phyloP scores from a whole-genome alignment of 1,284 basidiomycete species.

The Ganoderma lingzhi region DNA sequence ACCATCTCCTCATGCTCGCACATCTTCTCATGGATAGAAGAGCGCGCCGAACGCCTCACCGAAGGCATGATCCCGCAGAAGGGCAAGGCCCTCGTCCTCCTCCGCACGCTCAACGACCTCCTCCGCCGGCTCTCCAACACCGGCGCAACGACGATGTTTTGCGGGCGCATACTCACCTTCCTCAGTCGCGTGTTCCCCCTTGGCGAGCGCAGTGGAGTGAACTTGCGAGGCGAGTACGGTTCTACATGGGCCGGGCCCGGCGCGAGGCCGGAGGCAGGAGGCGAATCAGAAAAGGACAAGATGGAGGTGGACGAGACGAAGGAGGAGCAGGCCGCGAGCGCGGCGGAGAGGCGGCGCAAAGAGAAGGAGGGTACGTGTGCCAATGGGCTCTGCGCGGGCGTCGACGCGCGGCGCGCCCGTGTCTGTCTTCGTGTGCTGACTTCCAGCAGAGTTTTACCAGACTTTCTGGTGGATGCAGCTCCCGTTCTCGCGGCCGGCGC shows the following conservation, averaged over 20 bases:
- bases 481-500: constrained; percentile 75
- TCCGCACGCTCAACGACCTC: constrained; percentile 88
- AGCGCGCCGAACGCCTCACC: constrained; percentile 69
- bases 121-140: constrained; percentile 86
- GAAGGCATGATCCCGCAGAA: constrained; percentile 82
- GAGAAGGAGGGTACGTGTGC: constrained; percentile 67
- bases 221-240: constrained; percentile 86
- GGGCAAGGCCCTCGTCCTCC: constrained; percentile 85
- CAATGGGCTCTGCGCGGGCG: constrained; percentile 1
- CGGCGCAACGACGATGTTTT: constrained; percentile 84
- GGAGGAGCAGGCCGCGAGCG: constrained; percentile 43
- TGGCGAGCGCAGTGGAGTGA: constrained; percentile 90
- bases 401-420: too few relatives aligned
- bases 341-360: constrained; percentile 45
- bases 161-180: constrained; percentile 88
- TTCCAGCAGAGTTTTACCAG: constrained; percentile 75
- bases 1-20: constrained; percentile 84
- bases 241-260: constrained; percentile 78
- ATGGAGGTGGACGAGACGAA: constrained; percentile 51
- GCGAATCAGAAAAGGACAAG: constrained; percentile 13
- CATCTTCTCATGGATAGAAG: constrained; percentile 87
- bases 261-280: constrained; percentile 37
- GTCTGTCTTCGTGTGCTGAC: constrained; percentile 11
- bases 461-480: constrained; percentile 88
- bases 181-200: constrained; percentile 87